Percentiles rank a stretch among this genome's conserved stretches.
Evolutionary conservation across 129 eudicot genomes (phyloP).

Genomic region (Chrysanthemum makinoi): DNA sequence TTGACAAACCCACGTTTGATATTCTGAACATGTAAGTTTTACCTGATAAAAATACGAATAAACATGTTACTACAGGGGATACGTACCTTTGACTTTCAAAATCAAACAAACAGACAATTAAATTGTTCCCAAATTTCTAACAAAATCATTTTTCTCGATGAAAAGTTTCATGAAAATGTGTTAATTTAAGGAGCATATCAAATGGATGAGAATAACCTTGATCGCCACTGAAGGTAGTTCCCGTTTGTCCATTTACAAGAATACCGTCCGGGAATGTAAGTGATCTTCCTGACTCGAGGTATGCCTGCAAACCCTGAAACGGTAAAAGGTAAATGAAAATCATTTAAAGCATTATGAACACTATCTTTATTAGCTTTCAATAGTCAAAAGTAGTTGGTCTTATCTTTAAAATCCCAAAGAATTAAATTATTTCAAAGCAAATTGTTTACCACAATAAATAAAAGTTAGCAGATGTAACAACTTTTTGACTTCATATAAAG

Average conservation of each 20-base stretch:
- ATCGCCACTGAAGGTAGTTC: slow-evolving; percentile 68
- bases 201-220: slow-evolving; percentile 47
- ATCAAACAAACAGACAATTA: slow-evolving; percentile 16
- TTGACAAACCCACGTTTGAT: slow-evolving; percentile 79
- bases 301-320: slow-evolving; percentile 60
- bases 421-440: not conserved
- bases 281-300: slow-evolving; percentile 69
- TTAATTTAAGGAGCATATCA: not conserved
- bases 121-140: not conserved
- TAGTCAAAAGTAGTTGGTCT: slow-evolving; percentile 11
- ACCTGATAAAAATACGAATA: slow-evolving; percentile 44
- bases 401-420: not conserved
- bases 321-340: slow-evolving; percentile 7
- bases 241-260: slow-evolving; percentile 73
- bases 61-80: slow-evolving; percentile 5
- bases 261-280: slow-evolving; percentile 80
- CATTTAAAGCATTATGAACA: slow-evolving; percentile 9
- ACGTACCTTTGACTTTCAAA: not conserved
- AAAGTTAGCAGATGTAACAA: slow-evolving; percentile 7
- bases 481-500: slow-evolving; percentile 17
- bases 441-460: not conserved
- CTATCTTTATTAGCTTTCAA: not conserved
- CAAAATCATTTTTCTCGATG: slow-evolving; percentile 3
- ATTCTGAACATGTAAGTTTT: slow-evolving; percentile 91
- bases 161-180: not conserved